Evolutionary conservation across 2,329 filamentous ascomycete species (phyloP).

Genomic region (Rhynchosporium agropyri): DNA sequence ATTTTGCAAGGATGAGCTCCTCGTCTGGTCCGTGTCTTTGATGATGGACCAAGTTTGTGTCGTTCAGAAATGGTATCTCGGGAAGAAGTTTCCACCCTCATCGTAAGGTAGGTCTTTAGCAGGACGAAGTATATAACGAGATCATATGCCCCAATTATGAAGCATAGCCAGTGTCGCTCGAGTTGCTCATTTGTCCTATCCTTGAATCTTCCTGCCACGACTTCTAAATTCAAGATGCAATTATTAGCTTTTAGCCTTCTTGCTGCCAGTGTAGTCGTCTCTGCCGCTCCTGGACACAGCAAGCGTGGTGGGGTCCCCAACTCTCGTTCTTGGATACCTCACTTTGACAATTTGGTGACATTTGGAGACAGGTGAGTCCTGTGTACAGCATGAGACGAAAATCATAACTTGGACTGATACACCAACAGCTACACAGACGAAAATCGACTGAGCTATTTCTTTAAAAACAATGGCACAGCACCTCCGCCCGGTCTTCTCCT

Average conservation of each 20-base stretch:
- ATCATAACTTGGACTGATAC: slow-evolving; percentile 11
- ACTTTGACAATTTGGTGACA: slow-evolving; percentile 65
- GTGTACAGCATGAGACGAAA: not conserved
- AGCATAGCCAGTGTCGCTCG: not conserved
- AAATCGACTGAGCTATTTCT: slow-evolving; percentile 65
- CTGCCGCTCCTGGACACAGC: slow-evolving; percentile 4
- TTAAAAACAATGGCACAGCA: slow-evolving; percentile 55
- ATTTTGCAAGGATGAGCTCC: slow-evolving; percentile 14
- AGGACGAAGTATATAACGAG: slow-evolving; percentile 10
- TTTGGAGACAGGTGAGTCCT: slow-evolving; percentile 66
- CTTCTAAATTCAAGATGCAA: slow-evolving; percentile 18
- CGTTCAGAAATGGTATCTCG: slow-evolving; percentile 20
- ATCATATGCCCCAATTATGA: not conserved
- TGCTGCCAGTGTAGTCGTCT: slow-evolving; percentile 22
- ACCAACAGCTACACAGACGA: slow-evolving; percentile 68
- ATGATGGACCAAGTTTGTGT: slow-evolving; percentile 9
- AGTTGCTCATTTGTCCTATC: not conserved
- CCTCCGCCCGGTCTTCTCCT: slow-evolving; percentile 62
- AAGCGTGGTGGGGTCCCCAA: slow-evolving; percentile 10
- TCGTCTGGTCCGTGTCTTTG: slow-evolving; percentile 11
- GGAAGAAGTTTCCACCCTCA: not conserved
- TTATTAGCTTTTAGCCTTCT: slow-evolving; percentile 21
- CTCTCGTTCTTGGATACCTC: slow-evolving; percentile 41
- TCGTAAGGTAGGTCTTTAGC: not conserved
- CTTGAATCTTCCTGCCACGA: not conserved